Evolutionary conservation across 768 basidiomycete species (phyloP).

Genomic region (Russula foetens): DNA sequence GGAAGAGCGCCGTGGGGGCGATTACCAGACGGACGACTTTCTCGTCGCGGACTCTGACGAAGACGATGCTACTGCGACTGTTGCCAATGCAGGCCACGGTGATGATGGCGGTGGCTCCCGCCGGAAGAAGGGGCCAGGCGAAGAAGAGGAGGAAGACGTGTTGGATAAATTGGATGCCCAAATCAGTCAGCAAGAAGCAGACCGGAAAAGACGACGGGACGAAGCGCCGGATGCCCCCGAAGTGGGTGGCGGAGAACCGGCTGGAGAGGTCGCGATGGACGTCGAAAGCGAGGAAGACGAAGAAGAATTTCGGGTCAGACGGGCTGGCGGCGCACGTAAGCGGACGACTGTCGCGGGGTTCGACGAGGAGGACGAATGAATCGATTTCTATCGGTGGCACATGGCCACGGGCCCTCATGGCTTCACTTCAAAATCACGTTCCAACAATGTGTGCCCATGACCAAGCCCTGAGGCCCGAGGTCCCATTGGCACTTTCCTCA

Average conservation of each 20-base stretch:
- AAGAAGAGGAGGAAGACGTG: constrained; percentile 47
- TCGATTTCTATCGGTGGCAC: background rate
- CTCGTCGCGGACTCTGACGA: constrained; percentile 77
- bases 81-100: background rate
- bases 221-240: constrained; percentile 21
- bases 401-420: background rate
- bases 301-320: constrained; percentile 60
- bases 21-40: constrained; percentile 83
- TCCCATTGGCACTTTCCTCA: background rate
- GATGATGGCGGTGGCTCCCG: constrained; percentile 13
- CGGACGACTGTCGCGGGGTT: constrained; percentile 43
- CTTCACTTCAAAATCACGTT: constrained; percentile 10
- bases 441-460: background rate
- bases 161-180: constrained; percentile 66
- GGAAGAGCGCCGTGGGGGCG: constrained; percentile 49
- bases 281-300: constrained; percentile 66
- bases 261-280: constrained; percentile 47
- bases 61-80: constrained; percentile 28
- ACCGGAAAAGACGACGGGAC: constrained; percentile 37
- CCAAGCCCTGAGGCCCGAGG: too few relatives aligned
- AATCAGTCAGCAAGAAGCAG: constrained; percentile 47
- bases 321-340: constrained; percentile 44
- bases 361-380: constrained; percentile 55
- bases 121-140: constrained; percentile 30
- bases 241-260: constrained; percentile 25